phyloP scores from a whole-genome alignment of 495 filamentous ascomycete species.

The Podospora pseudoanserina region DNA sequence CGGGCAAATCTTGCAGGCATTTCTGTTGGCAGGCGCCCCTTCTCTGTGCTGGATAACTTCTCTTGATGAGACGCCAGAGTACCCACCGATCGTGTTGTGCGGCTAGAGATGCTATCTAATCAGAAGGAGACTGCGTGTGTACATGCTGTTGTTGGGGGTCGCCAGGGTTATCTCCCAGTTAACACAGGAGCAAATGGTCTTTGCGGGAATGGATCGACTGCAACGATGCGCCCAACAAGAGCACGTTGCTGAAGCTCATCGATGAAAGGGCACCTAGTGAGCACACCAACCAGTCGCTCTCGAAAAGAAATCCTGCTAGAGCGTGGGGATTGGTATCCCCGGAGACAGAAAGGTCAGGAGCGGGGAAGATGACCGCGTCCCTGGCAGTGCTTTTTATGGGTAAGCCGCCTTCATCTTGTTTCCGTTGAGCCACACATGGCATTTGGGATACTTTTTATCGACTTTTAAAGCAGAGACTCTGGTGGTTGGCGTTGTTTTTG shows the following conservation, averaged over 20 bases:
- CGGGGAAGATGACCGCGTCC: neutral
- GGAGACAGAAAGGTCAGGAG: neutral
- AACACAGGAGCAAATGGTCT: neutral
- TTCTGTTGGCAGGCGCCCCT: neutral
- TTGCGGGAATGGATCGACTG: neutral
- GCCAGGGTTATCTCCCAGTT: too few species aligned
- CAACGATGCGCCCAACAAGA: neutral
- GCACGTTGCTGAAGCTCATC: neutral
- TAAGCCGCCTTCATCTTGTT: too few species aligned
- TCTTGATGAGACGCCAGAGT: too few species aligned
- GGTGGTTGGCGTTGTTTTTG: neutral
- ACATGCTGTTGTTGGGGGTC: too few species aligned
- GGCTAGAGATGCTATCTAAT: neutral
- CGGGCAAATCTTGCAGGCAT: neutral
- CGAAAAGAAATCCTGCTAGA: neutral
- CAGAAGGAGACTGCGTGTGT: neutral
- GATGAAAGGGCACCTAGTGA: neutral
- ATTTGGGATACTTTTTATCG: too few species aligned
- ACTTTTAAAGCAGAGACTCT: neutral
- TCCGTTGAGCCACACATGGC: too few species aligned
- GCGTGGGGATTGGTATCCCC: neutral
- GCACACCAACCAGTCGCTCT: too few species aligned
- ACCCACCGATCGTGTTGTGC: too few species aligned
- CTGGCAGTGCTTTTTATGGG: neutral
- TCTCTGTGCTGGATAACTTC: neutral